Base-by-base conservation (phyloP, 2,329 filamentous ascomycete genomes). In the Aspergillus neotritici region DNA sequence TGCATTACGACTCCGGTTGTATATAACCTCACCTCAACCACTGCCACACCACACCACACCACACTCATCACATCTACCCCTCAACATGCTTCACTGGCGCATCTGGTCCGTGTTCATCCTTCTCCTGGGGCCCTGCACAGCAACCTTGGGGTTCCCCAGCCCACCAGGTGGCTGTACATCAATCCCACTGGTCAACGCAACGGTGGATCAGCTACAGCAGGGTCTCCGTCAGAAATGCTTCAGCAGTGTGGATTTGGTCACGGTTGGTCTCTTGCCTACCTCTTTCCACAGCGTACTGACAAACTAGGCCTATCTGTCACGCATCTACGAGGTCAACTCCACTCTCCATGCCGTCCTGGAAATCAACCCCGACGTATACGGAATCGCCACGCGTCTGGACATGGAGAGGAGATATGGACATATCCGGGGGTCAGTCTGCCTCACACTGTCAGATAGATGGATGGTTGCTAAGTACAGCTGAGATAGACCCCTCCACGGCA, bases 401-500 rank as follows among this genome's bases (percentile, higher is more conserved):
- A 57, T 58, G 10, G 69, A 77, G 53, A 67, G 77, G 13, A 62
- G 61, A 14, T 66, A 64, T 52, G 75, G 76, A 1, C 72, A 60
- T 6, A 47, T 68, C 13, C 58, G 73, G 39, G 73, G 77, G 68
- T 72, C 51, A 31, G 47, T 48, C 11, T 8, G 6, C 21, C 12
- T 39, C 21, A 3, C 8, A 4, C 5, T 6, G 8, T 21, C 21
- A 6, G n/a, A 12, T 25, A 15, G 8, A 13, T 33, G 11, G 5
- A 7, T 12, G 4, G 17, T 28, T 41, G 3, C 37, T 25, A 17
- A 8, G n/a, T n/a, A n/a, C 5, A 30, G n/a, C 12, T 15, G 12
- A 9, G 10, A n/a, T 39, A 71, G 74, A 0, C 78, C 78, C 2
- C 67, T 84, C 0, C 80, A 85, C 56, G 82, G 82, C 5, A 72